A percentile compares a stretch with the other conserved stretches of the same genome.
Conservation (phyloP, 1,139 yeast genomes). For the Sugiyamaella paludigena region DNA sequence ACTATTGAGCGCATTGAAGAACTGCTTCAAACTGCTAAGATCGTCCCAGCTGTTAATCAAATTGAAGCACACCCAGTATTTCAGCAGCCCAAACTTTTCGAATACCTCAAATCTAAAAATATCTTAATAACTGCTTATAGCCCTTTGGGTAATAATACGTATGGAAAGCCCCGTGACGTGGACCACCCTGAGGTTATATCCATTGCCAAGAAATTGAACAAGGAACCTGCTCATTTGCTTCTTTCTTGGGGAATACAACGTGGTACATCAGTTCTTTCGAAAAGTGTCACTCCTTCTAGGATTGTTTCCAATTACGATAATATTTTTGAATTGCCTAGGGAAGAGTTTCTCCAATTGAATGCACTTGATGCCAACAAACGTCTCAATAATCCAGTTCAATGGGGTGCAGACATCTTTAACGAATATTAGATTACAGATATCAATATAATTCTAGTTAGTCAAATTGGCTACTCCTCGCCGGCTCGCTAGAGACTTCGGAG, state of each 20-base stretch:
- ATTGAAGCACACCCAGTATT: constrained; percentile 90
- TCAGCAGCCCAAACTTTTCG: constrained; percentile 66
- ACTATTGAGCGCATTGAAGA: constrained; percentile 69
- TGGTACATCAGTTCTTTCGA: constrained; percentile 68
- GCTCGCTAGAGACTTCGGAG: too few relatives aligned
- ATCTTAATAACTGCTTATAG: constrained; percentile 79
- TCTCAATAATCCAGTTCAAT: constrained; percentile 29
- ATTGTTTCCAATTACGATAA: constrained; percentile 55
- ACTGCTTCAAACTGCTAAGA: constrained; percentile 63
- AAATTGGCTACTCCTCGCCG: too few relatives aligned
- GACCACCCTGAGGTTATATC: constrained; percentile 30
- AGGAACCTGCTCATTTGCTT: constrained; percentile 58
- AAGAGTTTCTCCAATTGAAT: constrained; percentile 51
- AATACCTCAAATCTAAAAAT: constrained; percentile 56
- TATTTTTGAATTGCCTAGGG: constrained; percentile 51
- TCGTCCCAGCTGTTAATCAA: constrained; percentile 77
- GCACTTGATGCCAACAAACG: constrained; percentile 40
- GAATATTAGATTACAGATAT: too few relatives aligned
- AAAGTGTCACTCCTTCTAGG: constrained; percentile 61
- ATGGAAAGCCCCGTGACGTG: constrained; percentile 27
- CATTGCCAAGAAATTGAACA: constrained; percentile 55
- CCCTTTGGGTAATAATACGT: constrained; percentile 49
- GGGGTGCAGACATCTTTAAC: constrained; percentile 30
- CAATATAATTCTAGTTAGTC: too few relatives aligned
- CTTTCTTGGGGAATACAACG: constrained; percentile 71